A percentile compares a stretch with the other conserved stretches of the same genome.
phyloP scores from a whole-genome alignment of 2,329 filamentous ascomycete genomes.

The Colletotrichum echinochloae region DNA sequence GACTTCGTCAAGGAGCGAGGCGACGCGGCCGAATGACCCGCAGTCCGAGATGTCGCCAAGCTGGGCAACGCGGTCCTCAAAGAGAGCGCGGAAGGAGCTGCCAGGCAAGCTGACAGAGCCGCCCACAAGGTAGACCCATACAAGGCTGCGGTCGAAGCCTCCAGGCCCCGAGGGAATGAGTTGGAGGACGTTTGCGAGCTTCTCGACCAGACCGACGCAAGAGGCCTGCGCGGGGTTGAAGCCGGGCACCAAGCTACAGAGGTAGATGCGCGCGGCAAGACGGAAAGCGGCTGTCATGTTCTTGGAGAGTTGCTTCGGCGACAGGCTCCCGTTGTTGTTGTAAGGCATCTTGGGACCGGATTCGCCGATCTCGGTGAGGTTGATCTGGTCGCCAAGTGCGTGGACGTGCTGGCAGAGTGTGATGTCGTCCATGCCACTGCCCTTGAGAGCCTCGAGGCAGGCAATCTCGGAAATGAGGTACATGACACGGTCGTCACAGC shows the following conservation, averaged over 20 bases:
- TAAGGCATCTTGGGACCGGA: slow-evolving; percentile 69
- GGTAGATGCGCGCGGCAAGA: slow-evolving; percentile 91
- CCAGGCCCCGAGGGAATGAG: slow-evolving; percentile 84
- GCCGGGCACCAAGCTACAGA: slow-evolving; percentile 94
- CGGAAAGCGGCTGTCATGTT: slow-evolving; percentile 95
- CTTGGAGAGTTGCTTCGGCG: slow-evolving; percentile 83
- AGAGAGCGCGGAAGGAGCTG: slow-evolving; percentile 81
- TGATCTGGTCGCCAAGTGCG: slow-evolving; percentile 88
- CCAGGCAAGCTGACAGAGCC: slow-evolving; percentile 80
- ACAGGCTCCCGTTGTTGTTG: slow-evolving; percentile 79
- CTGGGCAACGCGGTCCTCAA: slow-evolving; percentile 78
- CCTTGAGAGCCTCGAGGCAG: slow-evolving; percentile 90
- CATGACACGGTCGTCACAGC: slow-evolving; percentile 97
- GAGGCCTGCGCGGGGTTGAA: slow-evolving; percentile 81
- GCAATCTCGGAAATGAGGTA: slow-evolving; percentile 98
- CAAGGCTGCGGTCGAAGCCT: slow-evolving; percentile 90
- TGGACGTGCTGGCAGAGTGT: slow-evolving; percentile 90
- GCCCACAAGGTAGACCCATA: slow-evolving; percentile 92
- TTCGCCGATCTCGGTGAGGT: slow-evolving; percentile 78
- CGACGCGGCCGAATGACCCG: slow-evolving; percentile 88
- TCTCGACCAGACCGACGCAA: slow-evolving; percentile 81
- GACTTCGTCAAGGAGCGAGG: slow-evolving; percentile 81
- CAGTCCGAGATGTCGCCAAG: slow-evolving; percentile 83
- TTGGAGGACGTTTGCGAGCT: slow-evolving; percentile 80
- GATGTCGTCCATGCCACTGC: slow-evolving; percentile 85